phyloP scores from a whole-genome alignment of 1,139 yeast genomes.

The Yamadazyma trypodendri region DNA sequence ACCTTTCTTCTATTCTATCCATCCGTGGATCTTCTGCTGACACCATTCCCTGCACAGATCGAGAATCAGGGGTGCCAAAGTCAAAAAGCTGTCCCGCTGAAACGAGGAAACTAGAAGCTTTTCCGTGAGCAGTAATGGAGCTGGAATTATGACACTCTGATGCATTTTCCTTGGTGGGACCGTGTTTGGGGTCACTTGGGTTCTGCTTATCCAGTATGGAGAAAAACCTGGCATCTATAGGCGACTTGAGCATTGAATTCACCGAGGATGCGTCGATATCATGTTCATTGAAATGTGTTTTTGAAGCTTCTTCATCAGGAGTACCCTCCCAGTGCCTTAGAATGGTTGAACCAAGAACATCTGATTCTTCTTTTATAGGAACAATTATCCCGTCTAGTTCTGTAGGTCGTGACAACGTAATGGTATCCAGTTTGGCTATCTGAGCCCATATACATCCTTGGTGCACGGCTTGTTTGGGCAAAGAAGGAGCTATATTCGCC shows the following conservation, averaged over 20 bases:
- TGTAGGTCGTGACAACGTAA: conserved; percentile 5
- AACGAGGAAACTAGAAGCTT: no score
- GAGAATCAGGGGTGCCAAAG: neutral
- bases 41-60: neutral
- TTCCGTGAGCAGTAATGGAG: no score
- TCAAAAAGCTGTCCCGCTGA: neutral
- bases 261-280: conserved; percentile 10
- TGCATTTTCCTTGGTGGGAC: no score
- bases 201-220: conserved; percentile 3
- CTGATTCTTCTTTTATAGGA: conserved; percentile 7
- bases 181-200: no score
- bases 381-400: conserved; percentile 8
- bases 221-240: conserved; percentile 6
- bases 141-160: no score
- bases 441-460: conserved; percentile 12
- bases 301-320: conserved; percentile 1
- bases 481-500: neutral
- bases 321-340: conserved; percentile 3
- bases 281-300: conserved; percentile 6
- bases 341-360: conserved; percentile 4
- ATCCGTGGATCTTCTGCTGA: conserved; percentile 4
- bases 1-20: conserved; percentile 6
- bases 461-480: conserved; percentile 3
- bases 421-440: conserved; percentile 9
- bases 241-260: conserved; percentile 6